Conservation (phyloP, 1,139 yeast genomes). For the Taphrina confusa region DNA sequence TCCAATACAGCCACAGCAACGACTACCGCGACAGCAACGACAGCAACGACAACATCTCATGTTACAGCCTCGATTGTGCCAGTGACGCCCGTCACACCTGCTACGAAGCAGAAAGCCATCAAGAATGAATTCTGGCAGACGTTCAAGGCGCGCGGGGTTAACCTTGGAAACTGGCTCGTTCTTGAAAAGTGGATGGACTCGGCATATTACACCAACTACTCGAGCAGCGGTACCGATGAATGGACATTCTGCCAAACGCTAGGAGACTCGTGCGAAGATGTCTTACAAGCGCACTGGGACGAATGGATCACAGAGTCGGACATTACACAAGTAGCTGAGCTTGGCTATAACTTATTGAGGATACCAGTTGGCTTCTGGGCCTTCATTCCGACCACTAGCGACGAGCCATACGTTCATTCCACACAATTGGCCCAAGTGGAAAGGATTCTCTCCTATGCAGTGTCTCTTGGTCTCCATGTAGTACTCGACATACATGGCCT, state of each 20-base stretch:
- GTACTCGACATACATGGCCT: constrained; percentile 90
- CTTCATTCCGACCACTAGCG: constrained; percentile 54
- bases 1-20: background rate
- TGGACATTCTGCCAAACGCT: constrained; percentile 52
- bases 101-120: constrained; percentile 4
- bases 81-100: background rate
- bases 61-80: background rate
- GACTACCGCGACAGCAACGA: background rate
- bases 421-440: constrained; percentile 75
- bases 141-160: constrained; percentile 60
- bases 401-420: constrained; percentile 72
- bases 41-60: background rate
- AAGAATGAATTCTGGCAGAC: constrained; percentile 25
- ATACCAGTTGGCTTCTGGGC: constrained; percentile 96
- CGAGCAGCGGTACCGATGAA: constrained; percentile 45
- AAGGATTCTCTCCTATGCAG: constrained; percentile 73
- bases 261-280: constrained; percentile 53
- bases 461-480: constrained; percentile 63
- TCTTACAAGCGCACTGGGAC: constrained; percentile 67
- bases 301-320: constrained; percentile 74
- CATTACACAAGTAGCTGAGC: constrained; percentile 60
- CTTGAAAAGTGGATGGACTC: constrained; percentile 84
- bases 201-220: constrained; percentile 61
- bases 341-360: constrained; percentile 80
- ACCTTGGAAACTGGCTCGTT: constrained; percentile 89